Evolutionary conservation across 192 early-diverging fungal genomes (phyloP).

Genomic region (Oehlia diaphana): DNA sequence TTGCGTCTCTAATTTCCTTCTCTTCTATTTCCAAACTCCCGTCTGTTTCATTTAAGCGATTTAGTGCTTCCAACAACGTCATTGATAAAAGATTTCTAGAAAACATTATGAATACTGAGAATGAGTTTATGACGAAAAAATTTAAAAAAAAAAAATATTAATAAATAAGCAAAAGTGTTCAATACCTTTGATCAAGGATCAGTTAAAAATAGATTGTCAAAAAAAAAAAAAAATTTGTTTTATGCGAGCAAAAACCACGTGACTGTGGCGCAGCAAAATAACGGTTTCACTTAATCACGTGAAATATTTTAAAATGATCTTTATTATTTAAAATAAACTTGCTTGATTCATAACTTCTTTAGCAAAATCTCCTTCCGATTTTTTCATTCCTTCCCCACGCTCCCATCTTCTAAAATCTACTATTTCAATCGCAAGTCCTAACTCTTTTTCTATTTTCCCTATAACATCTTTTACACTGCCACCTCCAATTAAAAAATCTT

Average conservation of each 20-base stretch:
- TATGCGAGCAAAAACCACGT: no score
- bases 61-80: not conserved
- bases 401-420: slow-evolving; percentile 75
- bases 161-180: no score
- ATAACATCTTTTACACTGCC: slow-evolving; percentile 70
- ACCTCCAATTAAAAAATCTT: slow-evolving; percentile 77
- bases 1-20: no score
- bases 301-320: not conserved
- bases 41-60: slow-evolving; percentile 1
- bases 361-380: slow-evolving; percentile 74
- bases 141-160: not conserved
- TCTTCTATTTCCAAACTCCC: not conserved
- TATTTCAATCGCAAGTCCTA: slow-evolving; percentile 56
- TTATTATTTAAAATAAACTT: no score
- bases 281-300: not conserved
- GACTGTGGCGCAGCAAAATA: no score
- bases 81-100: not conserved
- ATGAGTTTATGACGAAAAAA: not conserved
- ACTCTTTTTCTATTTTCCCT: slow-evolving; percentile 44
- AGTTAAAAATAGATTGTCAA: no score
- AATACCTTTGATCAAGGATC: no score
- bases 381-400: slow-evolving; percentile 85
- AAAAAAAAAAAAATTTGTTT: no score
- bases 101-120: not conserved
- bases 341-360: slow-evolving; percentile 61